Conservation (phyloP, 768 basidiomycete genomes). For the Russula sp. region DNA sequence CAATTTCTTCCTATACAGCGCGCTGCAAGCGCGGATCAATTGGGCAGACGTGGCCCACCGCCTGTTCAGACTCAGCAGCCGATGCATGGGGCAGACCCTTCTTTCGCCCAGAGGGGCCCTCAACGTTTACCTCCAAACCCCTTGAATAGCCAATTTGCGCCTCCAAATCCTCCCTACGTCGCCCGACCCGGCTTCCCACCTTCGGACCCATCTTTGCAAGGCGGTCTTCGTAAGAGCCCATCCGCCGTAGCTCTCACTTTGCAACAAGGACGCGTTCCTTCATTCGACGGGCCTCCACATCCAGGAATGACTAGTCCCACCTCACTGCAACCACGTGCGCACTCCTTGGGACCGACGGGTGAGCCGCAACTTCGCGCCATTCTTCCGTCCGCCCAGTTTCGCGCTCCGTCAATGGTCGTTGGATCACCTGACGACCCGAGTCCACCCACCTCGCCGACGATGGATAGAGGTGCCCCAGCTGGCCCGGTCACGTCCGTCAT, state of each 20-base stretch:
- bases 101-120: background rate
- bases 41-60: slow-evolving; percentile 14
- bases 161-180: slow-evolving; percentile 8
- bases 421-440: slow-evolving; percentile 62
- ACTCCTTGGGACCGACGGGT: slow-evolving; percentile 29
- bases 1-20: slow-evolving; percentile 24
- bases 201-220: slow-evolving; percentile 29
- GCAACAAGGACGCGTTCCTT: slow-evolving; percentile 28
- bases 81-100: slow-evolving; percentile 4
- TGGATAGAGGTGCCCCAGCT: slow-evolving; percentile 42
- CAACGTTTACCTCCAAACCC: slow-evolving; percentile 4
- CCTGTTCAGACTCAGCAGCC: background rate
- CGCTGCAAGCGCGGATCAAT: slow-evolving; percentile 13
- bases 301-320: slow-evolving; percentile 31
- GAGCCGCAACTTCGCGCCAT: slow-evolving; percentile 46
- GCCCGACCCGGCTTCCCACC: slow-evolving; percentile 23
- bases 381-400: slow-evolving; percentile 59
- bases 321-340: slow-evolving; percentile 26
- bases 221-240: slow-evolving; percentile 42
- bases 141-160: background rate
- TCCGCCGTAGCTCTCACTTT: slow-evolving; percentile 57
- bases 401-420: slow-evolving; percentile 46
- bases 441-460: slow-evolving; percentile 78
- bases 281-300: slow-evolving; percentile 35
- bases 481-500: slow-evolving; percentile 75